Evolutionary conservation across 495 filamentous ascomycete species (phyloP).

Genomic region (Pyrenopolyporus hunteri): DNA sequence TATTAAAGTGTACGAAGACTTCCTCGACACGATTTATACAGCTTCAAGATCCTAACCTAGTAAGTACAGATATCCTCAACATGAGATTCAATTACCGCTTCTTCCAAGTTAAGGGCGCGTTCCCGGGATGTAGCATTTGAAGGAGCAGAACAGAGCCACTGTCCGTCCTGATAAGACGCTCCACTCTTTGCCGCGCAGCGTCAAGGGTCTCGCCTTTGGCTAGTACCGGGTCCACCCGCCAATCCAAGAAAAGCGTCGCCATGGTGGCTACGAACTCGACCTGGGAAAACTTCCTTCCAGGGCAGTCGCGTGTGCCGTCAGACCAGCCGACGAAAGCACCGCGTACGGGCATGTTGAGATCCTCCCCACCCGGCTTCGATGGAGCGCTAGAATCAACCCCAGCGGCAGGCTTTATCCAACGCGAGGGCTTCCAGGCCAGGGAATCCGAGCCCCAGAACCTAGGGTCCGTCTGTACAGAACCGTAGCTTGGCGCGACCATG

Average conservation of each 20-base stretch:
- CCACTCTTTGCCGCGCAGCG: no score
- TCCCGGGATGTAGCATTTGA: slow-evolving; percentile 50
- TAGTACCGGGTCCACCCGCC: slow-evolving; percentile 40
- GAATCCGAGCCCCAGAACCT: slow-evolving; percentile 41
- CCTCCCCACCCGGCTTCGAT: slow-evolving; percentile 24
- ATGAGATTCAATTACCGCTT: no score
- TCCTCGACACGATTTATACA: no score
- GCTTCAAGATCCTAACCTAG: no score
- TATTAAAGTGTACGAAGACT: no score
- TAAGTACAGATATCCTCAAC: no score
- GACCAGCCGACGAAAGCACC: slow-evolving; percentile 57
- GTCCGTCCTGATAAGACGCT: slow-evolving; percentile 45
- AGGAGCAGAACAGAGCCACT: slow-evolving; percentile 44
- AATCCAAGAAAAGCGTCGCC: slow-evolving; percentile 49
- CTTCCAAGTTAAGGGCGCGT: no score
- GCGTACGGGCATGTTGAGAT: slow-evolving; percentile 43
- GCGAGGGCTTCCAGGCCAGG: slow-evolving; percentile 43
- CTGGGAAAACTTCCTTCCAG: slow-evolving; percentile 58
- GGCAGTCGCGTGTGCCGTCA: slow-evolving; percentile 53
- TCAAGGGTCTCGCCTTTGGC: slow-evolving; percentile 44
- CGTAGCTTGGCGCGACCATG: slow-evolving; percentile 25
- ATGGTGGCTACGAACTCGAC: slow-evolving; percentile 61
- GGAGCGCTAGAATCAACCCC: no score
- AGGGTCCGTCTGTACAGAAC: slow-evolving; percentile 36
- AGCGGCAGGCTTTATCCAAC: slow-evolving; percentile 37